These are phyloP conservation scores for Boechera stricta DNA, from an alignment of 345 rosid genomes.

Conservation along the genomic window DNA sequence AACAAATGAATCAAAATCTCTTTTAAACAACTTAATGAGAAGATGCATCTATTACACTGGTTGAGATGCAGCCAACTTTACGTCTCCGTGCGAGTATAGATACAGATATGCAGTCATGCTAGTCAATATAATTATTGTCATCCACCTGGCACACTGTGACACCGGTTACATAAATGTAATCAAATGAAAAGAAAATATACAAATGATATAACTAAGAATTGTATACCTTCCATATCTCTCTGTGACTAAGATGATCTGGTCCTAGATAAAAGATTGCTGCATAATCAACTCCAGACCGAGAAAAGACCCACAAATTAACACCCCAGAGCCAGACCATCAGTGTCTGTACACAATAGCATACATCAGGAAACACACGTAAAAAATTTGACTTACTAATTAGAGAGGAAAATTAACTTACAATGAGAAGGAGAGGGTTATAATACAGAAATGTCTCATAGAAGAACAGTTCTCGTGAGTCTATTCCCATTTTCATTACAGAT, in stretches of 20 bases:
- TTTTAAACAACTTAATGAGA: slow-evolving; percentile 40
- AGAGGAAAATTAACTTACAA: slow-evolving; percentile 59
- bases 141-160: slow-evolving; percentile 91
- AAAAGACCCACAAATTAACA: slow-evolving; percentile 83
- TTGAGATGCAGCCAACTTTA: slow-evolving; percentile 92
- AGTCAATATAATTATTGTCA: slow-evolving; percentile 86
- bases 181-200: background rate
- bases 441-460: slow-evolving; percentile 93
- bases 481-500: slow-evolving; percentile 94
- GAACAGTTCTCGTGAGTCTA: slow-evolving; percentile 80
- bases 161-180: background rate
- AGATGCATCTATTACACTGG: slow-evolving; percentile 99
- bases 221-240: slow-evolving; percentile 94
- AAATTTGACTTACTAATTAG: background rate
- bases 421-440: slow-evolving; percentile 96
- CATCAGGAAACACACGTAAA: slow-evolving; percentile 13
- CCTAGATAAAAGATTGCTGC: slow-evolving; percentile 79
- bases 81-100: slow-evolving; percentile 97
- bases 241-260: slow-evolving; percentile 85
- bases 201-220: background rate
- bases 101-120: slow-evolving; percentile 97
- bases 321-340: slow-evolving; percentile 99
- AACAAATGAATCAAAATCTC: slow-evolving; percentile 20
- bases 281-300: slow-evolving; percentile 78
- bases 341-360: slow-evolving; percentile 57